Evolutionary conservation across 805 yeast genomes (phyloP).

Genomic region (Kazachstania psychrophila): DNA sequence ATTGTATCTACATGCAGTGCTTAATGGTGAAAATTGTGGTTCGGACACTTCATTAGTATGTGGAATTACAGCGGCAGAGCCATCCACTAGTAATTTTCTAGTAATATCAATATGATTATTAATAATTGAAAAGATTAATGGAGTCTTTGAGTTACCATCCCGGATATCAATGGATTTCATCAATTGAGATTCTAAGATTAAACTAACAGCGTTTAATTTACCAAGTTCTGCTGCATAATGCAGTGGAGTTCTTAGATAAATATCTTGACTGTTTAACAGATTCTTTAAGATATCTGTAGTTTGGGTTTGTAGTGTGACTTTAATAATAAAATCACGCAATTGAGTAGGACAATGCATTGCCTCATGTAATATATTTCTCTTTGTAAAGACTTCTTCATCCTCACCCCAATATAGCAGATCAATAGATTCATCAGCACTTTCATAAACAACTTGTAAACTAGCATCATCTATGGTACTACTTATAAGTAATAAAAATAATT

Average conservation of each 20-base stretch:
- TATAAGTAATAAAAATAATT: constrained; percentile 62
- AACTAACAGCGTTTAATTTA: constrained; percentile 34
- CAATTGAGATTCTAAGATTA: constrained; percentile 31
- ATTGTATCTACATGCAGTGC: constrained; percentile 83
- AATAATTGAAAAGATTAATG: constrained; percentile 70
- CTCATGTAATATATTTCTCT: constrained; percentile 72
- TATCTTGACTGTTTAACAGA: constrained; percentile 42
- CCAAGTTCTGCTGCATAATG: constrained; percentile 75
- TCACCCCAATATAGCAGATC: constrained; percentile 63
- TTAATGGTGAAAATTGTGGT: constrained; percentile 66
- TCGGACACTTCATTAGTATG: constrained; percentile 26
- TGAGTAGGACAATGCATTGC: constrained; percentile 31
- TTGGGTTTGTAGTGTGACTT: constrained; percentile 15
- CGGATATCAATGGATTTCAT: constrained; percentile 32
- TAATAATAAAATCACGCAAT: constrained; percentile 31
- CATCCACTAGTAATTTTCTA: constrained; percentile 36
- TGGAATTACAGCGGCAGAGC: constrained; percentile 29
- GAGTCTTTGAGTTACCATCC: constrained; percentile 73
- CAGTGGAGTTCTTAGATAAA: constrained; percentile 69
- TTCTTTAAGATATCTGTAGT: constrained; percentile 16
- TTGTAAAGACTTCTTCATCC: constrained; percentile 37
- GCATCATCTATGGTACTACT: constrained; percentile 52
- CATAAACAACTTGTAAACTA: constrained; percentile 40
- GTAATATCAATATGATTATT: constrained; percentile 52
- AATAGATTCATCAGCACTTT: constrained; percentile 32